Conservation (phyloP, 129 eudicot genomes). For the Pittosporum tobira region DNA sequence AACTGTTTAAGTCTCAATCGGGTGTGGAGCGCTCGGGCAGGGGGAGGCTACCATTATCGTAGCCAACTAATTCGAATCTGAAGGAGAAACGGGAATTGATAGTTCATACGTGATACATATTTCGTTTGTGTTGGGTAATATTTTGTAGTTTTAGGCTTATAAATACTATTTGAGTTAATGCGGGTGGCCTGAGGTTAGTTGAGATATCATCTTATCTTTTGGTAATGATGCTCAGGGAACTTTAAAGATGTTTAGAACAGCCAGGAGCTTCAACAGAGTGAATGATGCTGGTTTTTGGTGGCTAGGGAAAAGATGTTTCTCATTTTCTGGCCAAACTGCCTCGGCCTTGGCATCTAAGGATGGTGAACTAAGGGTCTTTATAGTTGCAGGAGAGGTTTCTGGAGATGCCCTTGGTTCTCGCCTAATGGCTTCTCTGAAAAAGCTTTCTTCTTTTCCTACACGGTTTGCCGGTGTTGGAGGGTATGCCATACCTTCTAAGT, state of each 20-base stretch:
- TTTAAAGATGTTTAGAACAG: constrained; percentile 24
- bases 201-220: constrained; percentile 4
- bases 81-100: too few relatives aligned
- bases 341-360: constrained; percentile 63
- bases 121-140: too few relatives aligned
- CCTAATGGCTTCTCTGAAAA: constrained; percentile 58
- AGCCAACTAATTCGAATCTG: too few relatives aligned
- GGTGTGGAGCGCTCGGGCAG: too few relatives aligned
- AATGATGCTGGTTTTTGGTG: constrained; percentile 6
- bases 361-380: constrained; percentile 83
- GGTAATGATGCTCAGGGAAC: constrained; percentile 23
- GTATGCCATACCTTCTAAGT: constrained; percentile 17
- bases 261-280: constrained; percentile 17
- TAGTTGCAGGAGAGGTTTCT: constrained; percentile 95
- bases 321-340: constrained; percentile 38
- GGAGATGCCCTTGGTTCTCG: constrained; percentile 79
- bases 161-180: too few relatives aligned
- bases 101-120: too few relatives aligned
- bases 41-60: too few relatives aligned
- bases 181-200: constrained; percentile 2
- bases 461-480: constrained; percentile 83
- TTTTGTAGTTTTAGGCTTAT: too few relatives aligned
- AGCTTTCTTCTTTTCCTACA: constrained; percentile 66
- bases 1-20: too few relatives aligned
- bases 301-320: constrained; percentile 28